A percentile compares a stretch with the other conserved stretches of the same genome.
Evolutionary conservation across 352 stramenopile species (phyloP).

Genomic region (Thalassiosira hispida): DNA sequence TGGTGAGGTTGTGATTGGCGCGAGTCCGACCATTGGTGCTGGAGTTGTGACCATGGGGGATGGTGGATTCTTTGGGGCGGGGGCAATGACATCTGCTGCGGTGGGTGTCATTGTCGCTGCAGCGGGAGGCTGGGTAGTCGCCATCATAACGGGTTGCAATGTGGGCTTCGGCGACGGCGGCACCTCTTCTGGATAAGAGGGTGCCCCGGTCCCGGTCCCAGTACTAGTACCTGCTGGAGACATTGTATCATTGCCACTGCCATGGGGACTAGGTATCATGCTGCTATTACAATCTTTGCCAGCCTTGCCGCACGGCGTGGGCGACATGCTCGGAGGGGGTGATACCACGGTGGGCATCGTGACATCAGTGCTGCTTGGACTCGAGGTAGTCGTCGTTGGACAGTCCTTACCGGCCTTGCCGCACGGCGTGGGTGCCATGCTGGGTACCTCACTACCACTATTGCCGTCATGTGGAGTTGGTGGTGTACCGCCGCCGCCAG

Average conservation of each 20-base stretch:
- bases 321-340: conserved; percentile 7
- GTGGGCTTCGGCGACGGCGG: neutral
- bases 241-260: neutral
- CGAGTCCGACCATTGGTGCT: neutral
- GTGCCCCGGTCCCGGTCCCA: neutral
- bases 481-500: too few relatives aligned
- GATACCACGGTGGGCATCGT: neutral
- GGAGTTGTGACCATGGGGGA: neutral
- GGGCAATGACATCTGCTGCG: too few relatives aligned
- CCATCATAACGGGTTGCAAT: neutral
- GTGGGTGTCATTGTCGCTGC: too few relatives aligned
- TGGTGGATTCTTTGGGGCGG: too few relatives aligned
- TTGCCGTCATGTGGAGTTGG: too few relatives aligned
- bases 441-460: too few relatives aligned
- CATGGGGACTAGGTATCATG: neutral
- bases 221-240: neutral
- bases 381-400: neutral
- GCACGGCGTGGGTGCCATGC: conserved; percentile 10
- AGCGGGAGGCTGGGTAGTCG: too few relatives aligned
- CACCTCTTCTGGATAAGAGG: too few relatives aligned
- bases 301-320: conserved; percentile 10
- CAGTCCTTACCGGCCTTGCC: conserved; percentile 31
- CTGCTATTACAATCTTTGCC: conserved; percentile 1
- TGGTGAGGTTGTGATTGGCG: conserved; percentile 3
- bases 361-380: neutral